Evolutionary conservation across 179 eudicot species (phyloP).

Genomic region (Carnegiea gigantea): DNA sequence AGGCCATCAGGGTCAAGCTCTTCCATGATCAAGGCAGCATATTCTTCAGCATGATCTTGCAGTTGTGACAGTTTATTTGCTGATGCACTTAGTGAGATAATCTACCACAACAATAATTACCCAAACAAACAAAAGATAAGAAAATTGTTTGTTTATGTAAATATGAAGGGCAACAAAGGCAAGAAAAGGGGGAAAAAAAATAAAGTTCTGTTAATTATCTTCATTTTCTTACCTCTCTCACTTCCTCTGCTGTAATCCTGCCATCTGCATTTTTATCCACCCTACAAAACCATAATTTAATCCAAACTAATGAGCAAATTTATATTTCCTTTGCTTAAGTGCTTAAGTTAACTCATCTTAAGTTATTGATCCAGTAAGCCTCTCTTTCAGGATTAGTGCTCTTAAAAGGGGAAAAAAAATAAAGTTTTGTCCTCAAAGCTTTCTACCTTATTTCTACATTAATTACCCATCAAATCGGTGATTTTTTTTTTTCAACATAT

Average conservation of each 20-base stretch:
- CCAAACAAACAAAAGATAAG: background rate
- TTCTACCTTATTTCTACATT: no score
- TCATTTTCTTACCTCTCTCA: conserved; percentile 60
- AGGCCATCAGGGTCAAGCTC: conserved; percentile 63
- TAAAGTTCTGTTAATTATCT: background rate
- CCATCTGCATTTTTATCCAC: conserved; percentile 98
- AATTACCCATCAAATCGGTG: no score
- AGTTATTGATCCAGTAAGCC: no score
- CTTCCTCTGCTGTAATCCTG: conserved; percentile 86
- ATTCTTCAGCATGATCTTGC: conserved; percentile 56
- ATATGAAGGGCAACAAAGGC: background rate
- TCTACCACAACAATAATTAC: conserved; percentile 40
- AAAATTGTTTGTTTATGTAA: background rate
- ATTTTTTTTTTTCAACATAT: no score
- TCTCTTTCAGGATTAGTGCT: no score
- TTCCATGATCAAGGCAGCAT: conserved; percentile 75
- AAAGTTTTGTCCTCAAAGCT: no score
- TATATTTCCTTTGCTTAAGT: background rate
- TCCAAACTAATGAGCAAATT: conserved; percentile 1
- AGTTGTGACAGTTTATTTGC: conserved; percentile 55
- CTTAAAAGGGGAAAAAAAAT: no score
- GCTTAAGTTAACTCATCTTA: no score
- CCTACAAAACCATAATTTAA: conserved; percentile 45
- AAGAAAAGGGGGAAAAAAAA: background rate
- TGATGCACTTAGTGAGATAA: conserved; percentile 54